A percentile compares a stretch with the other conserved stretches of the same genome.
These are phyloP conservation scores for Spathaspora sp. DNA, from an alignment of 1,139 yeast species.

Conservation along the genomic window DNA sequence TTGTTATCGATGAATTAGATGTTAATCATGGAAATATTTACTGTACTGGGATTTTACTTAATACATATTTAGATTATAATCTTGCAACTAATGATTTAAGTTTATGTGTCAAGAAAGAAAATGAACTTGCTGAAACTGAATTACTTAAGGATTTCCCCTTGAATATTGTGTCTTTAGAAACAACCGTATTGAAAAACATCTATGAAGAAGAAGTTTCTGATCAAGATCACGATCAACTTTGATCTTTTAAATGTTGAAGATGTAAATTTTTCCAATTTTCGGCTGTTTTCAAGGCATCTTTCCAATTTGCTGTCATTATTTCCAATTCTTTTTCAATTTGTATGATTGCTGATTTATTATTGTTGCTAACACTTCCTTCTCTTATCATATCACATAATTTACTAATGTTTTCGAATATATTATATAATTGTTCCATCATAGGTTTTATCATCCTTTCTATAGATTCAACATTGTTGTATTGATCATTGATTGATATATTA, in stretches of 20 bases:
- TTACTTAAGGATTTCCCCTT: slow-evolving; percentile 35
- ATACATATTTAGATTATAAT: slow-evolving; percentile 26
- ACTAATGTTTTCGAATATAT: slow-evolving; percentile 27
- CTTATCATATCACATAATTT: slow-evolving; percentile 7
- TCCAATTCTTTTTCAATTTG: slow-evolving; percentile 38
- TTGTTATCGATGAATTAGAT: slow-evolving; percentile 12
- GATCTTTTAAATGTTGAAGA: slow-evolving; percentile 5
- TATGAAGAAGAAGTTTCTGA: not conserved
- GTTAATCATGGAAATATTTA: slow-evolving; percentile 19
- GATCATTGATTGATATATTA: slow-evolving; percentile 20
- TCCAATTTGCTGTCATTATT: slow-evolving; percentile 39
- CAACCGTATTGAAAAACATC: slow-evolving; percentile 23
- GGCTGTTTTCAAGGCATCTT: slow-evolving; percentile 44
- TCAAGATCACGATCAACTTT: slow-evolving; percentile 2
- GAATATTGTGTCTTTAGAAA: slow-evolving; percentile 29
- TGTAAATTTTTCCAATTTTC: slow-evolving; percentile 43
- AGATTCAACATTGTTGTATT: slow-evolving; percentile 36
- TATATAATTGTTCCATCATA: slow-evolving; percentile 28
- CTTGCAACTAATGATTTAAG: slow-evolving; percentile 17
- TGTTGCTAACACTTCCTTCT: slow-evolving; percentile 5
- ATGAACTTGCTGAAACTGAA: slow-evolving; percentile 15
- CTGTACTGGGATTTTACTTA: slow-evolving; percentile 35
- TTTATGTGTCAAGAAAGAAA: slow-evolving; percentile 19
- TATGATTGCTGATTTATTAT: slow-evolving; percentile 17
- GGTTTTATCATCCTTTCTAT: slow-evolving; percentile 40